Evolutionary conservation across 139 green algal species (phyloP), one percentile per base, ranked within the genome.

Genomic region (Volvox reticuliferus): DNA sequence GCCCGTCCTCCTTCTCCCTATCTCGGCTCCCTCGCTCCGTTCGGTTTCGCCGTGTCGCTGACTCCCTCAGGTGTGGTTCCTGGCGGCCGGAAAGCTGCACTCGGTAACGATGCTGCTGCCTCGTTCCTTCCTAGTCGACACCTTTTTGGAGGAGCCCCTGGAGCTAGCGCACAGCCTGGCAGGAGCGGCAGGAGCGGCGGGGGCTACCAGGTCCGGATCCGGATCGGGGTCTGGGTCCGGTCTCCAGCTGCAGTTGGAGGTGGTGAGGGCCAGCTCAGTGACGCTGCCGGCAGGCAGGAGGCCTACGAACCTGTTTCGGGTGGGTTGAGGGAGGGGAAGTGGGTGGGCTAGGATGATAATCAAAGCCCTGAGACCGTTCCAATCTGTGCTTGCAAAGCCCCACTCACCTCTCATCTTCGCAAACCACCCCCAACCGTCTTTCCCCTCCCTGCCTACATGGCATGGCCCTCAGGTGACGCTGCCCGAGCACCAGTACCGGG

Each of bases 111-210:
- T 99, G 28, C 61, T 83, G 20, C 93, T 98, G 79, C 93, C 95
- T 19, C 95, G 96, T 44, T 94, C 71, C 32, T 91, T 98, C 21
- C 98, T 97, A 68, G 82, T 98, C 19, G 94, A 98, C 92, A 89
- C 86, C 0, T 67, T 75, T 0, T 24, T 93, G 69, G 3, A 68
- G 22, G 77, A 87, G 28, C 73, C 88, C 0, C 20, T 85, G 17
- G 44, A 61, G 37, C 35, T 69, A 26, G 90, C 79, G 22, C 78
- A 86, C 77, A 75, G 55, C 26, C 65, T 94, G 77, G 88, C 78
- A 14, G 26, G 32, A 13, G 84, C 16, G 84, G 84, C 69, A 26
- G 37, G 14, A 36, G 12, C 21, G 65, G 65, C 6, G 24, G 6
- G 6, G 44, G 44, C 5, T 9, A 55, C 44, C 12, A 28, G 65